Evolutionary conservation across 73 alveolate genomes (phyloP), one percentile per base, ranked within the genome.

Genomic region (Paramecium sonneborni): DNA sequence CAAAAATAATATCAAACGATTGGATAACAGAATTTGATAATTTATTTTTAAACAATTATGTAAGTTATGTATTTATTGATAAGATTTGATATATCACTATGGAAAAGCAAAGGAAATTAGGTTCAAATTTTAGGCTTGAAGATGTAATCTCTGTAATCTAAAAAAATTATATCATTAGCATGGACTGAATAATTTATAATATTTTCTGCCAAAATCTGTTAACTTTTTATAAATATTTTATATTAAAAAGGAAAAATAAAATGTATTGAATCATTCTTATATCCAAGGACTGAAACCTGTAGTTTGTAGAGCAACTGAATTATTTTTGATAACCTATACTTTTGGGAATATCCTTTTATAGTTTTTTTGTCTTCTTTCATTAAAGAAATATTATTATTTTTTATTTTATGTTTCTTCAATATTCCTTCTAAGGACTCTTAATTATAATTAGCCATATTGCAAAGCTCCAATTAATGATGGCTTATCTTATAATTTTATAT

Each of bases 281-380:
- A 52, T 30, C 84, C 84, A 62, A 23, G 84, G 84, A 62, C 84
- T 62, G 39, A 62, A 62, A 26, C 84, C 84, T 5, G 84, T 62
- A 11, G 84, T 62, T 26, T 62, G 6, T 23, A 62, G 46, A 11
- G 84, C 84, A 62, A 62, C 84, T 62, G 84, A 62, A 30, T 32
- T 62, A 62, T 62, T 62, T 62, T 62, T 62, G 48, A 26, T 8
- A 2, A 30, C 84, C 14, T 26, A 62, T 21, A 62, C 39, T 62
- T 62, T 62, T 62, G 84, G 84, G 21, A 62, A 62, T 62, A 32
- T 26, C 44, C 24, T 62, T 62, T 62, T 62, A n/a, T 62, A 62
- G 48, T 62, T 62, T 12, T 12, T 26, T 30, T 62, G 20, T 32
- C 84, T 62, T 62, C 44, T 62, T 62, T 62, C 84, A 12, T 62